A percentile compares a stretch with the other conserved stretches of the same genome.
These are phyloP conservation scores for Gossypium arboreum DNA, from an alignment of 345 rosid genomes.

Conservation along the genomic window DNA sequence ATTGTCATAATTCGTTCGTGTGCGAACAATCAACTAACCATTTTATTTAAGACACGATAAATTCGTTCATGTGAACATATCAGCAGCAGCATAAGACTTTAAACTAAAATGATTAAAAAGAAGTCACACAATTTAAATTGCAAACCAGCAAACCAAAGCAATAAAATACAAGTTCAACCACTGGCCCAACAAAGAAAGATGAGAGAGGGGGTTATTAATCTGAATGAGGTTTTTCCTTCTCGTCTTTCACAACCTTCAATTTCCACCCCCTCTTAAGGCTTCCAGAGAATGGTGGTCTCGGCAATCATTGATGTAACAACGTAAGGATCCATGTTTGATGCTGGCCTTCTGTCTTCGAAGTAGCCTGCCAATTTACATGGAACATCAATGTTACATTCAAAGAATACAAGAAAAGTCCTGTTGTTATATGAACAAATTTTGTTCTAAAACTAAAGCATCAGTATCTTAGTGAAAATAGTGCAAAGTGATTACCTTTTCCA, in stretches of 20 bases:
- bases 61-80: neutral
- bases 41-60: neutral
- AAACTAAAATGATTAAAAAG: neutral
- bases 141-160: neutral
- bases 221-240: neutral
- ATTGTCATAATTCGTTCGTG: too few species aligned
- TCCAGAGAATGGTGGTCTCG: constrained; percentile 65
- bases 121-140: neutral
- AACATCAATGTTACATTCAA: neutral
- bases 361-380: constrained; percentile 35
- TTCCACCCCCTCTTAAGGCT: constrained; percentile 30
- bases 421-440: too few species aligned
- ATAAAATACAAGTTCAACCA: constrained; percentile 8
- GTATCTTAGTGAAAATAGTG: neutral
- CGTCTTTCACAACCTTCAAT: neutral
- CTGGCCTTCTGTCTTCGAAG: constrained; percentile 88
- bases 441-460: neutral
- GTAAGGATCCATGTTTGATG: constrained; percentile 93
- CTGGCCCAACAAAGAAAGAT: neutral
- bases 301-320: constrained; percentile 83
- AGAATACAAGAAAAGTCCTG: neutral
- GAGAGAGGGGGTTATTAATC: neutral
- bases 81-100: neutral
- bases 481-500: constrained; percentile 45
- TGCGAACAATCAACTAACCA: neutral